These are phyloP conservation scores for Suillus lakei DNA, from an alignment of 768 basidiomycete genomes.

Conservation along the genomic window DNA sequence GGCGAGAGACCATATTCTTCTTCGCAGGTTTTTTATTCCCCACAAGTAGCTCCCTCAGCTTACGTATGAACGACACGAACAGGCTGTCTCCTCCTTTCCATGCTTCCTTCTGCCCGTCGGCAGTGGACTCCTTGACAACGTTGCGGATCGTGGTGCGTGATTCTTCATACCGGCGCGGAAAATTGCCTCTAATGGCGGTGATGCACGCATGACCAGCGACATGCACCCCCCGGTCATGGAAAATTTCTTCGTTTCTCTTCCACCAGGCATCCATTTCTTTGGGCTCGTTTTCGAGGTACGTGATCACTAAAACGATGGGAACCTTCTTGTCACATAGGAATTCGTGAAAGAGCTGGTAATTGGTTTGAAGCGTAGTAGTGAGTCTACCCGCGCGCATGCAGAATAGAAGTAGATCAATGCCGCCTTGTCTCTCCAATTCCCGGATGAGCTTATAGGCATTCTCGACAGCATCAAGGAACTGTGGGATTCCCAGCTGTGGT, in stretches of 20 bases:
- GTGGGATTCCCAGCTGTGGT: conserved; percentile 28
- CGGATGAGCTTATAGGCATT: conserved; percentile 39
- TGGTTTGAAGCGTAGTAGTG: conserved; percentile 39
- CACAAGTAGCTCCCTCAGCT: conserved; percentile 20
- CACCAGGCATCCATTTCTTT: conserved; percentile 43
- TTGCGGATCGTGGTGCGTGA: conserved; percentile 32
- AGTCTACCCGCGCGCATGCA: conserved; percentile 45
- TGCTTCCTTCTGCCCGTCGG: conserved; percentile 27
- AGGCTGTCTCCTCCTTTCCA: conserved; percentile 27
- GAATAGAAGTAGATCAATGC: conserved; percentile 45
- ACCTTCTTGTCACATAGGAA: conserved; percentile 44
- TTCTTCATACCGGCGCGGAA: conserved; percentile 19
- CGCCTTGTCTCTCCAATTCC: conserved; percentile 33
- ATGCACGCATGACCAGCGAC: conserved; percentile 44
- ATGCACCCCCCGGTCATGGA: conserved; percentile 34
- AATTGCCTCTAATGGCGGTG: conserved; percentile 35
- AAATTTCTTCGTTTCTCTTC: conserved; percentile 36
- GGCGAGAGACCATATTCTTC: conserved; percentile 25
- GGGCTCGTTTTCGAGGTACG: conserved; percentile 41
- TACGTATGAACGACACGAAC: conserved; percentile 21
- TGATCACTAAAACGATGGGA: conserved; percentile 43
- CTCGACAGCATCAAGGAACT: conserved; percentile 31
- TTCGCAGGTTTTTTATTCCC: conserved; percentile 22
- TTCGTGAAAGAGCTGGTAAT: conserved; percentile 43
- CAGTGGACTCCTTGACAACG: conserved; percentile 24